Evolutionary conservation across 345 rosid species (phyloP), one percentile per base, ranked within the genome.

Genomic region (Ceriops decandra): DNA sequence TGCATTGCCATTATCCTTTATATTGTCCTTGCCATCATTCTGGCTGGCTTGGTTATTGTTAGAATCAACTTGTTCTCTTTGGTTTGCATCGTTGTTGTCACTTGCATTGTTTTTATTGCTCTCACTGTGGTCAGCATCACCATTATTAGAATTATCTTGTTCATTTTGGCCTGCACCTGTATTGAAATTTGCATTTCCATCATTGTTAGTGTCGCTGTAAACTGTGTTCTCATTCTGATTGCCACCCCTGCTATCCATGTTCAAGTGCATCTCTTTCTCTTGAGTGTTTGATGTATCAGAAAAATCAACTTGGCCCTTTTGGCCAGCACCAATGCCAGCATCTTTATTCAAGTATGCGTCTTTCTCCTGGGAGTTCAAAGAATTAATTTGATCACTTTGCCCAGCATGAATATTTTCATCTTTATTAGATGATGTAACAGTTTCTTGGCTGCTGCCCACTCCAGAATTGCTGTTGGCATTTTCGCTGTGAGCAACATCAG

Each of bases 11-110:
- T 76, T 57, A 30, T 76, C 74, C 46, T 71, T 63, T 52, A 32
- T 30, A 53, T 68, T 53, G 68, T 58, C 51, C 46, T 53, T 20
- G 31, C 60, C 35, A 16, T 22, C 65, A 54, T 60, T 75, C 71
- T 82, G 83, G 56, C 30, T 64, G 52, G 36, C 53, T 26, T 54
- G 58, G 49, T 60, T 59, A 7, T 74, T 58, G 26, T 53, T 28
- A 7, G 70, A 35, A 59, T 69, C 70, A 52, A 32, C 57, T 57
- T 65, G 66, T 30, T 78, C 80, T 33, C 75, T 84, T 75, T 76
- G 76, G 72, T 72, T 76, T 56, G 62, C 73, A 30, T 58, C 52
- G 24, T 57, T 31, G 5, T 60, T 68, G 52, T 60, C 53, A 31
- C 21, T 38, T 28, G 27, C 60, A 47, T 59, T 68, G 69, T 47